Conservation (phyloP, 768 basidiomycete genomes). For the Coprinopsis cinerea region DNA sequence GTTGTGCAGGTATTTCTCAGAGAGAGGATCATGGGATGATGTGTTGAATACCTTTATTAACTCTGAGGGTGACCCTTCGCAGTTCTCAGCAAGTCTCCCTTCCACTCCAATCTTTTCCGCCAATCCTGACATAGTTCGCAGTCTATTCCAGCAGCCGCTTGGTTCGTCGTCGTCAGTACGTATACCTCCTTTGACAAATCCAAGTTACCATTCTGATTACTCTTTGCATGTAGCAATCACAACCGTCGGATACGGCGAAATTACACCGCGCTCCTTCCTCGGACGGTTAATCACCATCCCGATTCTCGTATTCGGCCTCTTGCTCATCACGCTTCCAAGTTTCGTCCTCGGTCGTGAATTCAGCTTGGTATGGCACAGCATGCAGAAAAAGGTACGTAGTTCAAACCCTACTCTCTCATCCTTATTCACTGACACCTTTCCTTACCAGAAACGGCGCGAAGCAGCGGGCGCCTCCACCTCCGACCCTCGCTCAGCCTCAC, state of each 20-base stretch:
- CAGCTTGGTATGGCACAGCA: conserved; percentile 82
- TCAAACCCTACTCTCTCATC: not conserved
- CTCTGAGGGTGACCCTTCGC: conserved; percentile 75
- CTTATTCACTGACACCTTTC: not conserved
- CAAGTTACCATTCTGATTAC: not conserved
- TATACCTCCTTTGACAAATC: conserved; percentile 15
- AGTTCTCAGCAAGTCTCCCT: conserved; percentile 56
- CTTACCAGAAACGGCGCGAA: not conserved
- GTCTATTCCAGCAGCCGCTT: conserved; percentile 42
- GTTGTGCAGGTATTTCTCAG: conserved; percentile 69
- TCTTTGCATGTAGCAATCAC: conserved; percentile 54
- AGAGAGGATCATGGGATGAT: conserved; percentile 87
- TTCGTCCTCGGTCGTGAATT: conserved; percentile 93
- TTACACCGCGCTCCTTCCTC: conserved; percentile 83
- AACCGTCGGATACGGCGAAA: conserved; percentile 90
- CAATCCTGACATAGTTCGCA: conserved; percentile 6
- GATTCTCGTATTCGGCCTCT: conserved; percentile 78
- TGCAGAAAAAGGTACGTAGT: conserved; percentile 50
- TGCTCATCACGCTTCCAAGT: conserved; percentile 85
- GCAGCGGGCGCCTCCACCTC: not conserved
- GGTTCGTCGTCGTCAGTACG: conserved; percentile 81
- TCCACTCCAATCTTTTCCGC: not conserved
- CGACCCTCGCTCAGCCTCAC: not conserved
- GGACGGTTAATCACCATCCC: conserved; percentile 84
- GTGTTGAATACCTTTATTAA: conserved; percentile 77